These are phyloP conservation scores for Alternaria dauci DNA, from an alignment of 2,329 filamentous ascomycete genomes.

Conservation along the genomic window DNA sequence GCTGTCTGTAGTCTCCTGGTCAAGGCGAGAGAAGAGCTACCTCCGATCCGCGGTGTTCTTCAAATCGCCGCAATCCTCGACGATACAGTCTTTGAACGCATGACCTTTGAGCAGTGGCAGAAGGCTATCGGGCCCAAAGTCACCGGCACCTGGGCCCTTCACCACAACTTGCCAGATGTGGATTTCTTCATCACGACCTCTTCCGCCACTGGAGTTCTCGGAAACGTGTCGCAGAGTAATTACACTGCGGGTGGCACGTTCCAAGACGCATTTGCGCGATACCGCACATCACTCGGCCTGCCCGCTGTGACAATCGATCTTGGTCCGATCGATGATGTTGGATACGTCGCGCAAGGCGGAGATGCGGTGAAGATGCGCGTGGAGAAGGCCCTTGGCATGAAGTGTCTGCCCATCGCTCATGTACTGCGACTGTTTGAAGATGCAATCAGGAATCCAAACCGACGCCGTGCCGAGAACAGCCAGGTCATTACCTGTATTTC, in stretches of 20 bases:
- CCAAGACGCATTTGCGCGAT: slow-evolving; percentile 35
- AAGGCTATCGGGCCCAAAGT: slow-evolving; percentile 10
- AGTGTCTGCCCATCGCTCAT: slow-evolving; percentile 3
- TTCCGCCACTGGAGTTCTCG: slow-evolving; percentile 32
- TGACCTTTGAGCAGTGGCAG: slow-evolving; percentile 2
- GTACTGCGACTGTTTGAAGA: slow-evolving; percentile 3
- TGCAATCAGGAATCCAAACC: slow-evolving; percentile 5
- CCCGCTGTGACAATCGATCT: slow-evolving; percentile 60
- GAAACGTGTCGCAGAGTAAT: slow-evolving; percentile 53
- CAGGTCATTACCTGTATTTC: slow-evolving; percentile 5
- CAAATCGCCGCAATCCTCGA: neutral
- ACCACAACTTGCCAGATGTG: slow-evolving; percentile 23
- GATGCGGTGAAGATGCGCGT: slow-evolving; percentile 3
- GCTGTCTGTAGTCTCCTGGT: neutral
- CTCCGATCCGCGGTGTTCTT: slow-evolving; percentile 1
- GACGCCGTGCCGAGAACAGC: neutral
- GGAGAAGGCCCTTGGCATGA: slow-evolving; percentile 6
- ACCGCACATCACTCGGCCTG: slow-evolving; percentile 25
- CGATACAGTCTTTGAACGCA: neutral
- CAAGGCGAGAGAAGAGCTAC: neutral
- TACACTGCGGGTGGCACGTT: slow-evolving; percentile 58
- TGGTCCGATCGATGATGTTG: slow-evolving; percentile 57
- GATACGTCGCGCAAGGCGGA: slow-evolving; percentile 40
- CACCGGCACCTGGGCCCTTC: slow-evolving; percentile 36
- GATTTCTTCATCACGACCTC: slow-evolving; percentile 45